These are phyloP conservation scores for Poterioochromonas sp. DNA, from an alignment of 352 stramenopile species.

Conservation along the genomic window DNA sequence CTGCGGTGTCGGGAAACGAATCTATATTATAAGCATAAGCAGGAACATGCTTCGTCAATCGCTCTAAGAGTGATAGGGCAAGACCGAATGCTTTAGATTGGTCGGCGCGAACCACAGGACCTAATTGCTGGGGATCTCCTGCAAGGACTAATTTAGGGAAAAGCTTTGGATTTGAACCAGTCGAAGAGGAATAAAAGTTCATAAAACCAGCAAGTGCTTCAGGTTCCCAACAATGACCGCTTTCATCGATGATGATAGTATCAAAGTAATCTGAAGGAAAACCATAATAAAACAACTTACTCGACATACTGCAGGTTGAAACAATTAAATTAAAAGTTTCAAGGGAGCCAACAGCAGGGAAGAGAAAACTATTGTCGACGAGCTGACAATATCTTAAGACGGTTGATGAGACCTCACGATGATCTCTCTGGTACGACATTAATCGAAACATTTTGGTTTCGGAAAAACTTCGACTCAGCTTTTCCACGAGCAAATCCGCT, in stretches of 20 bases:
- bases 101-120: conserved; percentile 24
- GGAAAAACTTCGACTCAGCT: background rate
- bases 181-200: background rate
- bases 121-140: conserved; percentile 39
- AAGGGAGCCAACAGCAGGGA: background rate
- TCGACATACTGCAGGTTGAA: conserved; percentile 31
- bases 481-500: conserved; percentile 35
- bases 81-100: conserved; percentile 21
- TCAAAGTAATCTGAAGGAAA: conserved; percentile 29
- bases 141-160: conserved; percentile 25
- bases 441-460: conserved; percentile 32
- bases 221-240: conserved; percentile 36
- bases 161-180: background rate
- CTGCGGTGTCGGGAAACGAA: background rate
- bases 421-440: background rate
- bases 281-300: conserved; percentile 36
- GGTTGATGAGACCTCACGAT: background rate
- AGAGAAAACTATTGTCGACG: background rate
- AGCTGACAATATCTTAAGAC: conserved; percentile 4
- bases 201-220: conserved; percentile 34
- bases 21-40: background rate
- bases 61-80: conserved; percentile 37
- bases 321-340: conserved; percentile 32
- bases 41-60: background rate
- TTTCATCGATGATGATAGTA: conserved; percentile 22